phyloP scores from a whole-genome alignment of 2,329 filamentous ascomycete genomes.

The Aspergillus fumigatus region DNA sequence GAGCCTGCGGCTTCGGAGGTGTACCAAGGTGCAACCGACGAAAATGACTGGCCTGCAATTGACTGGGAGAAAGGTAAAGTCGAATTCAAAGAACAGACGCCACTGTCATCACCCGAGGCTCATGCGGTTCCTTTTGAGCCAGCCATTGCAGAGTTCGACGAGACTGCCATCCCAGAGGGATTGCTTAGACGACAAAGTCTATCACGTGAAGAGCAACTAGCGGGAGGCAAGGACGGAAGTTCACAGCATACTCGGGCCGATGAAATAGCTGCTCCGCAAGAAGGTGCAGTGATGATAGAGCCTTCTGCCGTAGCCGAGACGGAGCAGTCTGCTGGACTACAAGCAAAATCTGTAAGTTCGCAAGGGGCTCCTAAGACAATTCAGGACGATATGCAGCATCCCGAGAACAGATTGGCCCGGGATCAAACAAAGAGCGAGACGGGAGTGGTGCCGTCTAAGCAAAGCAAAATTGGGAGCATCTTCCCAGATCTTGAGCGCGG shows the following conservation, averaged over 20 bases:
- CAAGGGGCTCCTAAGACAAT: not conserved
- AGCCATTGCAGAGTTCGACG: conserved; percentile 26
- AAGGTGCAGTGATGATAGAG: not conserved
- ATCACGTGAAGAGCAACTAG: conserved; percentile 5
- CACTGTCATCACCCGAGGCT: conserved; percentile 20
- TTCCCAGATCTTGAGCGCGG: conserved; percentile 35
- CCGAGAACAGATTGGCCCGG: not conserved
- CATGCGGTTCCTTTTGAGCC: conserved; percentile 17
- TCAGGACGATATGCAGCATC: conserved; percentile 8
- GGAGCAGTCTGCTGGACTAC: not conserved
- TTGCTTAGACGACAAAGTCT: conserved; percentile 12
- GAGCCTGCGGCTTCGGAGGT: conserved; percentile 4
- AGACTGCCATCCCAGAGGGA: conserved; percentile 22
- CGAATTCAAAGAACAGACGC: conserved; percentile 18
- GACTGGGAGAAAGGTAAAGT: conserved; percentile 31
- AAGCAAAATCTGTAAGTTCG: not conserved
- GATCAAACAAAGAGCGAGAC: conserved; percentile 11
- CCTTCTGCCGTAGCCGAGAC: not conserved
- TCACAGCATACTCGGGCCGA: not conserved
- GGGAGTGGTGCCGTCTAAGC: conserved; percentile 13
- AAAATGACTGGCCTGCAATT: conserved; percentile 36
- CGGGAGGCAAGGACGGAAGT: not conserved
- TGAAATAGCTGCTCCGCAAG: conserved; percentile 8
- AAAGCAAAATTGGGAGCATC: conserved; percentile 29
- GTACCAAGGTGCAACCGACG: conserved; percentile 15